Evolutionary conservation across 306 rosid species (phyloP).

Genomic region (Castanea mollissima): DNA sequence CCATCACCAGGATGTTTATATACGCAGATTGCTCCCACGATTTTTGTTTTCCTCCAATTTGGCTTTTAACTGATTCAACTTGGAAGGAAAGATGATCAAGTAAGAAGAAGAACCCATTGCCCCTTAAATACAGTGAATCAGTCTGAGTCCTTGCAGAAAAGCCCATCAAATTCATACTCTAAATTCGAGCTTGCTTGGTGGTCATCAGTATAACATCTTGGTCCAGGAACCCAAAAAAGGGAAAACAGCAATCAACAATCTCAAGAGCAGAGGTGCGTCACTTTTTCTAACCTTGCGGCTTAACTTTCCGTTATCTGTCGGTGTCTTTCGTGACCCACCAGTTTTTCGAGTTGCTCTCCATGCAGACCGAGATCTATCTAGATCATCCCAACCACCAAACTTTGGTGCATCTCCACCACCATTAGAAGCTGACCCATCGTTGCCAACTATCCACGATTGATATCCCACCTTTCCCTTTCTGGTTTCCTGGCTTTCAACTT

Average conservation of each 20-base stretch:
- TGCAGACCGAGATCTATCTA: slow-evolving; percentile 49
- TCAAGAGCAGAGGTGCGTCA: slow-evolving; percentile 73
- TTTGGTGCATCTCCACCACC: slow-evolving; percentile 27
- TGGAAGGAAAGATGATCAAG: not conserved
- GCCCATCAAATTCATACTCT: slow-evolving; percentile 4
- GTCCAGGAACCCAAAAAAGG: slow-evolving; percentile 94
- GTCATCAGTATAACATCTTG: slow-evolving; percentile 56
- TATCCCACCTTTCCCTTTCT: slow-evolving; percentile 42
- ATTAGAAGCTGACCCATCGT: slow-evolving; percentile 38
- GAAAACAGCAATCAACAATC: slow-evolving; percentile 81
- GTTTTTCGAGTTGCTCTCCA: slow-evolving; percentile 31
- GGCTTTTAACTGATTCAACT: slow-evolving; percentile 11
- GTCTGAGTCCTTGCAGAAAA: slow-evolving; percentile 18
- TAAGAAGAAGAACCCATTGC: not conserved
- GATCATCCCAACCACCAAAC: slow-evolving; percentile 95
- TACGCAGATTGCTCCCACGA: not conserved
- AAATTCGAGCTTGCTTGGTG: not conserved
- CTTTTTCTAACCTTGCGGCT: slow-evolving; percentile 60
- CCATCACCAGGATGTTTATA: not conserved
- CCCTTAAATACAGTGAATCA: not conserved
- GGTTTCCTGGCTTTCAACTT: slow-evolving; percentile 37
- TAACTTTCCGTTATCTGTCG: slow-evolving; percentile 53
- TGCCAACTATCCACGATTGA: slow-evolving; percentile 78
- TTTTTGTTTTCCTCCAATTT: not conserved
- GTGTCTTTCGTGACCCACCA: slow-evolving; percentile 30